Conservation (phyloP, 2,329 filamentous ascomycete species). For the Endothia cerciana region DNA sequence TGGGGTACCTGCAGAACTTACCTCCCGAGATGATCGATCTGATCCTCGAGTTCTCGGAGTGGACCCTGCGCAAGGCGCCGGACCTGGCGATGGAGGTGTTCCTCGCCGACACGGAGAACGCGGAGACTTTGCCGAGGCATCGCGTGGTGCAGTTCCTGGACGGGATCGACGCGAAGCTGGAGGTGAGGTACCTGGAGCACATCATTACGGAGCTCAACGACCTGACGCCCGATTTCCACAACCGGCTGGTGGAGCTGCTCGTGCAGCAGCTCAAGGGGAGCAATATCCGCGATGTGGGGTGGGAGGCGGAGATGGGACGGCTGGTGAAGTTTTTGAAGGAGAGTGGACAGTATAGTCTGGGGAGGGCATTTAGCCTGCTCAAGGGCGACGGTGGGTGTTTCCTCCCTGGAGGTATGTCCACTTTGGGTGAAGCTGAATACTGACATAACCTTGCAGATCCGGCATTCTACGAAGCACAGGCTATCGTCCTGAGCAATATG, state of each 20-base stretch:
- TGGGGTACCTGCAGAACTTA: conserved; percentile 87
- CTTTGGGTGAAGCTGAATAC: conserved; percentile 10
- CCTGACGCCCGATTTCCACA: conserved; percentile 82
- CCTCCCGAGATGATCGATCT: conserved; percentile 87
- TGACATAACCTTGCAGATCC: conserved; percentile 61
- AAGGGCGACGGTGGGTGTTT: conserved; percentile 71
- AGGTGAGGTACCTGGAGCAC: conserved; percentile 86
- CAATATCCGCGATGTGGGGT: conserved; percentile 47
- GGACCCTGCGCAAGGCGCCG: conserved; percentile 77
- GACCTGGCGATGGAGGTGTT: conserved; percentile 90
- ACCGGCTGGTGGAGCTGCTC: conserved; percentile 73
- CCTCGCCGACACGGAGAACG: conserved; percentile 89
- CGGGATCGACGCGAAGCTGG: conserved; percentile 69
- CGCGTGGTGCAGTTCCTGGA: conserved; percentile 76
- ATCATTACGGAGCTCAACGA: conserved; percentile 88
- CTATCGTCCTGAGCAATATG: conserved; percentile 92
- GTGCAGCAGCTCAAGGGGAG: conserved; percentile 60
- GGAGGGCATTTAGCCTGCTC: conserved; percentile 75
- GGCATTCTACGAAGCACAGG: conserved; percentile 84
- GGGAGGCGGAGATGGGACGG: conserved; percentile 63
- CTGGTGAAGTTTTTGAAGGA: conserved; percentile 76
- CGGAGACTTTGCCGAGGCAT: conserved; percentile 82
- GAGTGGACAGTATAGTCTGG: conserved; percentile 80
- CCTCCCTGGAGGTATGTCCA: background rate
- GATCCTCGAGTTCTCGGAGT: conserved; percentile 87